Evolutionary conservation across 140 eudicot genomes (phyloP).

Genomic region (Erigeron philadelphicus): DNA sequence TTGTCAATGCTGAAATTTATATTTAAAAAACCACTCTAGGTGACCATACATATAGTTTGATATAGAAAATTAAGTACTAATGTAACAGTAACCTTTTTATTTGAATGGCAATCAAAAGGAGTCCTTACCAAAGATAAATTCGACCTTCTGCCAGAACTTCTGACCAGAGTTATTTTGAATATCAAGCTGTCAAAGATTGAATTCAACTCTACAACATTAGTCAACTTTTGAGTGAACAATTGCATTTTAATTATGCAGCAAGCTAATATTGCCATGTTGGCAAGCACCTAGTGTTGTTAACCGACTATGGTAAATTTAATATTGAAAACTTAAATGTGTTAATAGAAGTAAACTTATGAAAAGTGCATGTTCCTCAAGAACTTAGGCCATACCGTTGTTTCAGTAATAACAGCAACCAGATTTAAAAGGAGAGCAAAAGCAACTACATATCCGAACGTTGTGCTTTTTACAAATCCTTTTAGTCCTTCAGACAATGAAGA

Average conservation of each 20-base stretch:
- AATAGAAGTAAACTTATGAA: conserved; percentile 1
- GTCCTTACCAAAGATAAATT: conserved; percentile 76
- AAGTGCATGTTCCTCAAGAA: not conserved
- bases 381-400: conserved; percentile 66
- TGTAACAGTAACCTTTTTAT: conserved; percentile 19
- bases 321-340: not conserved
- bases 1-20: not conserved
- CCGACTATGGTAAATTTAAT: conserved; percentile 12
- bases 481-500: conserved; percentile 53
- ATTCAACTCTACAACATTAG: not conserved
- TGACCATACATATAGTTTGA: not conserved
- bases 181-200: conserved; percentile 64
- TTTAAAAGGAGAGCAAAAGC: conserved; percentile 65
- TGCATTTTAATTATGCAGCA: conserved; percentile 6
- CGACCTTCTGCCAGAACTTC: conserved; percentile 75
- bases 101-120: not conserved
- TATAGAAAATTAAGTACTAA: not conserved
- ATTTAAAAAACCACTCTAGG: conserved; percentile 12
- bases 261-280: conserved; percentile 19
- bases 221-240: not conserved
- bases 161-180: conserved; percentile 80
- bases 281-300: conserved; percentile 16
- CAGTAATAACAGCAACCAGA: conserved; percentile 70
- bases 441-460: conserved; percentile 55
- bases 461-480: conserved; percentile 57